These are phyloP conservation scores for Suillus decipiens DNA, from an alignment of 768 basidiomycete species.

Conservation along the genomic window DNA sequence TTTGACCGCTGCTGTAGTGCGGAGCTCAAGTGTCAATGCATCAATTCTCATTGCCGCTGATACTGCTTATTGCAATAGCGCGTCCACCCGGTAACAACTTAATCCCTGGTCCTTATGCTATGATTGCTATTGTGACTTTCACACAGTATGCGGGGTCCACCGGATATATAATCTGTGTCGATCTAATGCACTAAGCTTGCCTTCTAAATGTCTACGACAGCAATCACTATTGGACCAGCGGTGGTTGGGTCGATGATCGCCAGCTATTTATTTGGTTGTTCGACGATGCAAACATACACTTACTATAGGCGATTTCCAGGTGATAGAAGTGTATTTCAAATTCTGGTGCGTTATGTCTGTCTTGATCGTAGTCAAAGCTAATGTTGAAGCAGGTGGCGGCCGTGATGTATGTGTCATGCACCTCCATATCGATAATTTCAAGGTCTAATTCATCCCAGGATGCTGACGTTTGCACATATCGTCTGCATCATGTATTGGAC, in stretches of 20 bases:
- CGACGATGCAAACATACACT: conserved; percentile 9
- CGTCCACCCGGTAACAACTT: neutral
- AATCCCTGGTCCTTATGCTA: neutral
- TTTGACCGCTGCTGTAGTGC: neutral
- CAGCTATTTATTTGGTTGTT: conserved; percentile 12
- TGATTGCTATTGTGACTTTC: neutral
- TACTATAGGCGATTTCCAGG: conserved; percentile 9
- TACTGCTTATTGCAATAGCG: neutral
- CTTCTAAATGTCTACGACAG: neutral
- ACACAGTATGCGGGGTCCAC: neutral
- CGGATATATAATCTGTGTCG: neutral
- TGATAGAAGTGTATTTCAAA: conserved; percentile 6
- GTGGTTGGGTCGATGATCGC: conserved; percentile 10
- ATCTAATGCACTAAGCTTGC: neutral
- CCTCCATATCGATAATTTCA: neutral
- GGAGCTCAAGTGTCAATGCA: neutral
- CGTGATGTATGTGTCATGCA: conserved; percentile 4
- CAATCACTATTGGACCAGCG: conserved; percentile 12
- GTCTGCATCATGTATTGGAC: conserved; percentile 9
- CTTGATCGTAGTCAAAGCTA: neutral
- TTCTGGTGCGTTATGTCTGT: conserved; percentile 4
- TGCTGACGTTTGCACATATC: conserved; percentile 6
- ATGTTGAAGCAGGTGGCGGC: conserved; percentile 4
- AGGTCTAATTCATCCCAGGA: conserved; percentile 1
- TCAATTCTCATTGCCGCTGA: neutral